A percentile compares a stretch with the other conserved stretches of the same genome.
phyloP scores from a whole-genome alignment of 208 protist genomes.

The Leishmania lainsoni region DNA sequence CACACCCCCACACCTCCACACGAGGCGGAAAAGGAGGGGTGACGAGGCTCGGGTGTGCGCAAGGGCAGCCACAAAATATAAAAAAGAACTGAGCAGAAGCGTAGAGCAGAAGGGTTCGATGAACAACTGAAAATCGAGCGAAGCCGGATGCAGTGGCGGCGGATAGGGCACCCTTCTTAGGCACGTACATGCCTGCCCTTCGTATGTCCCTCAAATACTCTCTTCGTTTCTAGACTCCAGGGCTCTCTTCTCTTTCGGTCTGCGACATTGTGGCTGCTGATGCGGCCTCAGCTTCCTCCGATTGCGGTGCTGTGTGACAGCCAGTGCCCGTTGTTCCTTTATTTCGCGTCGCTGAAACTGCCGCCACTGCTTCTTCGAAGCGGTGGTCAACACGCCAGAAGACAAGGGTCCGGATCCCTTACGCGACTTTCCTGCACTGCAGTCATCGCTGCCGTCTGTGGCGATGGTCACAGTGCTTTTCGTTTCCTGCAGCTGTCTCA shows the following conservation, averaged over 20 bases:
- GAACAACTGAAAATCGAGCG: background rate
- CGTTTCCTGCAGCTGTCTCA: background rate
- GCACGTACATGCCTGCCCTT: background rate
- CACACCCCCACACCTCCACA: background rate
- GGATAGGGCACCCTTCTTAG: background rate
- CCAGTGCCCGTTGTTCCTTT: background rate
- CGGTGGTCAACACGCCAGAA: background rate
- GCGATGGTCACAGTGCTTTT: background rate
- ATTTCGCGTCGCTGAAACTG: background rate
- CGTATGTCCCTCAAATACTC: background rate
- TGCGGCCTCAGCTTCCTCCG: background rate
- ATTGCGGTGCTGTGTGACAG: background rate
- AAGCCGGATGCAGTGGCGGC: background rate
- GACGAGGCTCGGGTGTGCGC: background rate
- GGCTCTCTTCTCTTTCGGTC: background rate
- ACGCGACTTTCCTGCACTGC: background rate
- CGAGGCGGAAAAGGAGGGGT: background rate
- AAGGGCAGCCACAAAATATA: background rate
- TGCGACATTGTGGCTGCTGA: background rate
- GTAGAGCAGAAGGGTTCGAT: background rate
- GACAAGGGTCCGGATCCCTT: background rate
- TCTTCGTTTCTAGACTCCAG: background rate
- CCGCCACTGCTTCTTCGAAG: background rate
- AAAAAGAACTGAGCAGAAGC: too few relatives aligned
- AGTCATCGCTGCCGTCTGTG: background rate